Conservation (phyloP, 352 stramenopile genomes). For the Phytophthora sansomeana region DNA sequence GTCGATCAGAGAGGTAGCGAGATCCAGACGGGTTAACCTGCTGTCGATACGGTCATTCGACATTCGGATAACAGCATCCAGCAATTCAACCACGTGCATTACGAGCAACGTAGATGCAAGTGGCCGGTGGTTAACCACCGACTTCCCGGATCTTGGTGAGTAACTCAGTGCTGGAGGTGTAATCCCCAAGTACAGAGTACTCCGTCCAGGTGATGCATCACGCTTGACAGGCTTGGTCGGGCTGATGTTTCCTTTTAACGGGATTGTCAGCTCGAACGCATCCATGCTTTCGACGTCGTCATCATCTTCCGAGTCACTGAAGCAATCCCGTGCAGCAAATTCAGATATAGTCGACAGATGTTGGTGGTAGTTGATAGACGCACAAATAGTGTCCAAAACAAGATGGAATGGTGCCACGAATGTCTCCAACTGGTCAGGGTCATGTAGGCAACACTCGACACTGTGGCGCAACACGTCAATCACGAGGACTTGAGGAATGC, state of each 20-base stretch:
- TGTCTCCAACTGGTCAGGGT: conserved; percentile 50
- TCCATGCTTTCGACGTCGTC: conserved; percentile 38
- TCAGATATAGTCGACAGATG: conserved; percentile 78
- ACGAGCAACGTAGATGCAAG: conserved; percentile 72
- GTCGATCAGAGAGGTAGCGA: conserved; percentile 67
- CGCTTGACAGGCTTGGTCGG: conserved; percentile 29
- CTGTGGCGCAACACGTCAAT: conserved; percentile 65
- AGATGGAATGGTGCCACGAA: conserved; percentile 63
- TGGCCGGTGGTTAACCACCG: conserved; percentile 67
- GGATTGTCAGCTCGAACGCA: conserved; percentile 12
- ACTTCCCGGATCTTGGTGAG: conserved; percentile 58
- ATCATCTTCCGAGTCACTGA: conserved; percentile 71
- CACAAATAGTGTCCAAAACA: conserved; percentile 65
- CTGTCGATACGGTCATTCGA: conserved; percentile 68
- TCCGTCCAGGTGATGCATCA: conserved; percentile 16
- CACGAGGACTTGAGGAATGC: conserved; percentile 60
- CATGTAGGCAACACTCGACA: conserved; percentile 56
- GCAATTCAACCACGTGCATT: conserved; percentile 69
- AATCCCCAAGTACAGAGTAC: conserved; percentile 31
- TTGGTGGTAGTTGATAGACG: conserved; percentile 81
- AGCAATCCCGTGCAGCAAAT: conserved; percentile 76
- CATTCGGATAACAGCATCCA: conserved; percentile 70
- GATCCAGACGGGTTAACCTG: conserved; percentile 57
- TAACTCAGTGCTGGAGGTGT: conserved; percentile 35
- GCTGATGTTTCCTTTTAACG: conserved; percentile 17